These are phyloP conservation scores for Epicoccum nigrum DNA, from an alignment of 2,329 filamentous ascomycete genomes.

Conservation along the genomic window DNA sequence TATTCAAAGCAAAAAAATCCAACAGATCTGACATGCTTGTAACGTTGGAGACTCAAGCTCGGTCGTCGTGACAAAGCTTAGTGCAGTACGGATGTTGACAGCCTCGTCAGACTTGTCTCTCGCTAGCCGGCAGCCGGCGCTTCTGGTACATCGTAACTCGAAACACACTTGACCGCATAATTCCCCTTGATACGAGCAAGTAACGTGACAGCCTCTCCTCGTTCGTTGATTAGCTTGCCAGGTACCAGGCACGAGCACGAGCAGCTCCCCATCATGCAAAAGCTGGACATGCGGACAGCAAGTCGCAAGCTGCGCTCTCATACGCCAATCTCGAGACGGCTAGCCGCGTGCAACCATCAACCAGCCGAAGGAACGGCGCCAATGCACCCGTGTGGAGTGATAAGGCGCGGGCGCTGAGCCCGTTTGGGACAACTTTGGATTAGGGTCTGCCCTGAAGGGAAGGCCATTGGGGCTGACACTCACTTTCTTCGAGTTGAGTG, in stretches of 20 bases:
- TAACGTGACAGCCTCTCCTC: background rate
- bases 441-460: background rate
- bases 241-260: constrained; percentile 12
- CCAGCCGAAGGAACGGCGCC: constrained; percentile 6
- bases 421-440: background rate
- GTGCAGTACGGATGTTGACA: background rate
- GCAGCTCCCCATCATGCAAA: background rate
- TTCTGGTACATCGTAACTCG: constrained; percentile 13
- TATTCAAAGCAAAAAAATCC: background rate
- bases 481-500: background rate
- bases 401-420: constrained; percentile 7
- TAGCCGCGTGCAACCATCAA: constrained; percentile 7
- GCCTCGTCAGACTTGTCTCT: constrained; percentile 9
- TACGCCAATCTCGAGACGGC: constrained; percentile 1
- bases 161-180: constrained; percentile 8
- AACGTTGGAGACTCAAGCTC: background rate
- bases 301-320: background rate
- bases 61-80: background rate
- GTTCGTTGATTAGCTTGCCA: background rate
- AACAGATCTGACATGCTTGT: background rate
- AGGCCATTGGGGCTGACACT: background rate
- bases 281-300: constrained; percentile 1
- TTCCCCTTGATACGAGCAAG: constrained; percentile 4
- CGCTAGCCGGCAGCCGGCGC: constrained; percentile 1
- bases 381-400: constrained; percentile 11